Evolutionary conservation across 179 eudicot species (phyloP).

Genomic region (Spergularia azorica): DNA sequence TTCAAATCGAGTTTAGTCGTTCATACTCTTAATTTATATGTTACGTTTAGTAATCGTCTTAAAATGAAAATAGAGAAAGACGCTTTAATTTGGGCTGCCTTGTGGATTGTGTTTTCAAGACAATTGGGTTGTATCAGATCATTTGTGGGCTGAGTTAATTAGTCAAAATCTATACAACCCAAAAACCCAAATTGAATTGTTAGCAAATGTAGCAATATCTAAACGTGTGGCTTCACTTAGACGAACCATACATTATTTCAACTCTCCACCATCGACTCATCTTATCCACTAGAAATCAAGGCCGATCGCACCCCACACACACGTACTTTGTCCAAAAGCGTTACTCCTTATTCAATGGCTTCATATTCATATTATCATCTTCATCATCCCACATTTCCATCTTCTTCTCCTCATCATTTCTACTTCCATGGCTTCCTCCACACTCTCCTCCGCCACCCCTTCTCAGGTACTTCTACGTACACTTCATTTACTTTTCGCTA

Average conservation of each 20-base stretch:
- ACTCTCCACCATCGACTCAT: neutral
- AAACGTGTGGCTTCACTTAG: slow-evolving; percentile 17
- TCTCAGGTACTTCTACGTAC: slow-evolving; percentile 51
- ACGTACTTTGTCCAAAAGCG: neutral
- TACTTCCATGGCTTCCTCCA: slow-evolving; percentile 61
- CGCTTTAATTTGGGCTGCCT: no score
- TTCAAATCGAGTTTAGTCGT: no score
- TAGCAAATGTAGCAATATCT: neutral
- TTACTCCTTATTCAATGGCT: slow-evolving; percentile 1
- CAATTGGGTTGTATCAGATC: no score
- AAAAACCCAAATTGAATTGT: no score
- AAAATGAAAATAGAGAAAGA: no score
- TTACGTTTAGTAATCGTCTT: no score
- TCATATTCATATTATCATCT: slow-evolving; percentile 17
- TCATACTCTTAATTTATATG: no score
- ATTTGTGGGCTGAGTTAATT: no score
- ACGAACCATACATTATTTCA: slow-evolving; percentile 13
- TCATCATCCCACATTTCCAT: neutral
- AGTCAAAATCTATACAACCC: no score
- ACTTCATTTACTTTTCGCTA: no score
- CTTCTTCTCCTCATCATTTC: neutral
- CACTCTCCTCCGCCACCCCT: slow-evolving; percentile 51
- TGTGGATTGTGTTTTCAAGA: no score
- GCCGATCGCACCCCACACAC: slow-evolving; percentile 14
- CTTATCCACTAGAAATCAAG: slow-evolving; percentile 29